These are phyloP conservation scores for Ceratobasidium sp. DNA, from an alignment of 1,284 basidiomycete genomes.

Conservation along the genomic window DNA sequence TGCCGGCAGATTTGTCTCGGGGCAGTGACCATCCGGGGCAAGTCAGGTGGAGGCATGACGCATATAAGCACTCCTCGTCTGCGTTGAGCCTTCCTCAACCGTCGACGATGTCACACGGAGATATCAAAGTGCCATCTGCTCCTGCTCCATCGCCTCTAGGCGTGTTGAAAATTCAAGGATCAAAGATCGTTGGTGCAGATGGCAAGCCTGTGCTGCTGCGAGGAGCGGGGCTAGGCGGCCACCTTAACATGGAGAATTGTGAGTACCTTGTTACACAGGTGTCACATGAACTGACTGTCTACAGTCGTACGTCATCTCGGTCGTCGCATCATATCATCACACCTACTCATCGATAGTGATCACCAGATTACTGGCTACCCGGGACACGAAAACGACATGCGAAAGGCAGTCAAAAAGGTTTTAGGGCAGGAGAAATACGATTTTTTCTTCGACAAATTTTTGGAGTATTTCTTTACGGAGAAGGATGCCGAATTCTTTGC, in stretches of 20 bases:
- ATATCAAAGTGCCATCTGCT: conserved; percentile 39
- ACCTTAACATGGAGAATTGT: conserved; percentile 47
- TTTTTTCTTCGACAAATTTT: conserved; percentile 56
- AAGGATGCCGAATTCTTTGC: conserved; percentile 53
- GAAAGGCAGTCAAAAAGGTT: conserved; percentile 52
- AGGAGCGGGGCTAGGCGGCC: conserved; percentile 45
- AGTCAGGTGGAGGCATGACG: not conserved
- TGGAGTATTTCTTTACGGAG: conserved; percentile 55
- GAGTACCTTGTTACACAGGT: conserved; percentile 4
- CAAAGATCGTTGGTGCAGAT: conserved; percentile 46
- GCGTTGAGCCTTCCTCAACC: not conserved
- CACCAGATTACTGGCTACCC: conserved; percentile 47
- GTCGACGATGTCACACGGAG: not conserved
- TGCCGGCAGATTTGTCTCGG: conserved; percentile 31
- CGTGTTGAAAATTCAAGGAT: conserved; percentile 44
- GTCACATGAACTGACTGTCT: not conserved
- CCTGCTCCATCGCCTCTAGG: conserved; percentile 40
- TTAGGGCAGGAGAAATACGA: conserved; percentile 56
- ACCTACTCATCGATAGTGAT: not conserved
- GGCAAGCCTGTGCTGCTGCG: conserved; percentile 43
- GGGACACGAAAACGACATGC: conserved; percentile 51
- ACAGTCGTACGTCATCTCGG: conserved; percentile 11
- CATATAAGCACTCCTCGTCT: conserved; percentile 20
- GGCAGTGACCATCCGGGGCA: conserved; percentile 23
- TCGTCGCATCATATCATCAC: not conserved